Evolutionary conservation across 2,329 filamentous ascomycete genomes (phyloP).

Genomic region (Plenodomus biglobosus): DNA sequence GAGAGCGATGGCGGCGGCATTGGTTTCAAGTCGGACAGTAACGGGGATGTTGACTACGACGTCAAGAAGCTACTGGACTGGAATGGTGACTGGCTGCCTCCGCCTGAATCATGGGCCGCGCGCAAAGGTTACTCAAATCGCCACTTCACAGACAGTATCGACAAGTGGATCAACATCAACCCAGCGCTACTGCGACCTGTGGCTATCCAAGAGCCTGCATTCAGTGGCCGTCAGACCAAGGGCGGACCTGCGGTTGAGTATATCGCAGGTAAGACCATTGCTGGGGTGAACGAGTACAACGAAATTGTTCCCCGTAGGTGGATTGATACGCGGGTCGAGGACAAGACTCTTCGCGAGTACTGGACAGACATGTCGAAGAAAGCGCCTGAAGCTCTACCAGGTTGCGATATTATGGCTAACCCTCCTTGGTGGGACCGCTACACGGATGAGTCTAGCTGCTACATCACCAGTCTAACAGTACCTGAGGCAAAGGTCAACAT

Average conservation of each 20-base stretch:
- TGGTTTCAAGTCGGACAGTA: slow-evolving; percentile 27
- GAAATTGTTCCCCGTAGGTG: slow-evolving; percentile 37
- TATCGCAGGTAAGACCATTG: neutral
- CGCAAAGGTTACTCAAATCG: slow-evolving; percentile 35
- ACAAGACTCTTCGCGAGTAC: slow-evolving; percentile 23
- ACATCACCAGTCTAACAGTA: slow-evolving; percentile 16
- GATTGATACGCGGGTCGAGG: slow-evolving; percentile 30
- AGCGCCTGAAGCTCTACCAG: slow-evolving; percentile 26
- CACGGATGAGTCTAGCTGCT: slow-evolving; percentile 9
- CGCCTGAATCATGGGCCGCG: slow-evolving; percentile 52
- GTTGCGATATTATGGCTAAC: slow-evolving; percentile 21
- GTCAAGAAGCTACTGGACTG: slow-evolving; percentile 47
- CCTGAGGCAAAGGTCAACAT: slow-evolving; percentile 30
- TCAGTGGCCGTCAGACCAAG: neutral
- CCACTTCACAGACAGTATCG: slow-evolving; percentile 38
- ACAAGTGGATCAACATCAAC: slow-evolving; percentile 34
- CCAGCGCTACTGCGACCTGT: slow-evolving; percentile 12
- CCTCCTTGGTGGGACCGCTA: slow-evolving; percentile 39
- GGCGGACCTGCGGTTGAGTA: neutral
- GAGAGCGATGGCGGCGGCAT: slow-evolving; percentile 27
- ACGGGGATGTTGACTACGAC: slow-evolving; percentile 39
- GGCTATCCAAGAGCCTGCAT: slow-evolving; percentile 5
- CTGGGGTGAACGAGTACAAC: slow-evolving; percentile 5
- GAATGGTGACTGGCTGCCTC: slow-evolving; percentile 50
- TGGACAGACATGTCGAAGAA: slow-evolving; percentile 26